Evolutionary conservation across 1,139 yeast genomes (phyloP).

Genomic region (Yamadazyma triangularis): DNA sequence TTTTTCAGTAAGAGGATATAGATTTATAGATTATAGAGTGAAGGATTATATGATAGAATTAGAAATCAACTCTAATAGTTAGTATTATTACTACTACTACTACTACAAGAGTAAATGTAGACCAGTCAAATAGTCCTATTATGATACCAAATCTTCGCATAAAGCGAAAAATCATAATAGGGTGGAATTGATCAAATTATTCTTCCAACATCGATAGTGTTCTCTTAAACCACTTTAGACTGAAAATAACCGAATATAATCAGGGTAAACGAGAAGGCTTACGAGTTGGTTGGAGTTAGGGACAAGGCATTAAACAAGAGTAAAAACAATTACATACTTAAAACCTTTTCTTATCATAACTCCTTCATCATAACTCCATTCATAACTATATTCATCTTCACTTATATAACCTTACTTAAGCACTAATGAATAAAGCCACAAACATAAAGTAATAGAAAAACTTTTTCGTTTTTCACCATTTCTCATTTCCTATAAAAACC

Average conservation of each 20-base stretch:
- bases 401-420: neutral
- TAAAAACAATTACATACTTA: too few relatives aligned
- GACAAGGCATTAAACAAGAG: neutral
- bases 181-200: constrained; percentile 46
- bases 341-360: too few relatives aligned
- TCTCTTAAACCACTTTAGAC: constrained; percentile 47
- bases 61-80: too few relatives aligned
- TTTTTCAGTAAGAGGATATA: constrained; percentile 17
- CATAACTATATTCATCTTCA: neutral
- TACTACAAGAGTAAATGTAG: too few relatives aligned
- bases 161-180: constrained; percentile 21
- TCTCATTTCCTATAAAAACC: too few relatives aligned
- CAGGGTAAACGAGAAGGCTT: constrained; percentile 52
- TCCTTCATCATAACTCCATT: neutral
- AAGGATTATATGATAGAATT: too few relatives aligned
- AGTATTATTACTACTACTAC: too few relatives aligned
- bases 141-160: constrained; percentile 16
- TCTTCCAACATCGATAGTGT: constrained; percentile 46
- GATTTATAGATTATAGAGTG: too few relatives aligned
- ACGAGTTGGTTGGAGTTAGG: constrained; percentile 12
- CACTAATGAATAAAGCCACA: neutral
- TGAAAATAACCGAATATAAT: constrained; percentile 49
- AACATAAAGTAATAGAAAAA: too few relatives aligned
- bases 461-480: too few relatives aligned
- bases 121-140: constrained; percentile 42